These are phyloP conservation scores for Noccaea caerulescens DNA, from an alignment of 345 rosid genomes.

Conservation along the genomic window DNA sequence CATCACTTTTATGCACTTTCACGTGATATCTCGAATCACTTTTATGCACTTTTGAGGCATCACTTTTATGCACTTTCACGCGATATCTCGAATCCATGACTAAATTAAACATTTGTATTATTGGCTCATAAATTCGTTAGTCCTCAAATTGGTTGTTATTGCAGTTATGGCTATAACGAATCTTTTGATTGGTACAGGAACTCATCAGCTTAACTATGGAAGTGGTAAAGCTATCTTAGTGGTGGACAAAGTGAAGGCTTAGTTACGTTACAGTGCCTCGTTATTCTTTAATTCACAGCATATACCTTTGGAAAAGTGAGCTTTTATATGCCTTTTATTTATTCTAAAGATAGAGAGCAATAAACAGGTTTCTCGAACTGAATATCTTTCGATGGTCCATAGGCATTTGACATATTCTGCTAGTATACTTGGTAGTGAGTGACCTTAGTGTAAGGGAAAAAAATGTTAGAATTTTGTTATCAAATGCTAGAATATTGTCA, in stretches of 20 bases:
- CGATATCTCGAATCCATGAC: slow-evolving; percentile 25
- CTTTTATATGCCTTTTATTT: not conserved
- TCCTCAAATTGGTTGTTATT: slow-evolving; percentile 9
- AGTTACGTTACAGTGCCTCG: slow-evolving; percentile 1
- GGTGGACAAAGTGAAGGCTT: slow-evolving; percentile 30
- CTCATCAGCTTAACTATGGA: slow-evolving; percentile 19
- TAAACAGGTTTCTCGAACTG: not conserved
- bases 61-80: slow-evolving; percentile 25
- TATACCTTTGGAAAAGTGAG: slow-evolving; percentile 35
- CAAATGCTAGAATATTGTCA: slow-evolving; percentile 26
- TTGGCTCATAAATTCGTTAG: slow-evolving; percentile 14
- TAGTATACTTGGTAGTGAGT: slow-evolving; percentile 29
- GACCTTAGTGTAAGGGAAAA: not conserved
- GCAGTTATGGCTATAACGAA: slow-evolving; percentile 16
- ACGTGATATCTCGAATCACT: too few relatives aligned
- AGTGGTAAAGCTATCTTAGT: not conserved
- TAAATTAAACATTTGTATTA: not conserved
- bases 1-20: not conserved
- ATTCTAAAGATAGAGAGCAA: slow-evolving; percentile 29
- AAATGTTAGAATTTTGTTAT: slow-evolving; percentile 28
- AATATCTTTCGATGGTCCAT: slow-evolving; percentile 15
- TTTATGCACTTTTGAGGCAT: too few relatives aligned
- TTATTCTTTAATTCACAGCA: slow-evolving; percentile 24
- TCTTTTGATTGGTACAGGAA: slow-evolving; percentile 23
- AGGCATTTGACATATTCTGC: slow-evolving; percentile 30